Conservation (phyloP, 2,329 filamentous ascomycete genomes). For the Epicoccum nigrum region DNA sequence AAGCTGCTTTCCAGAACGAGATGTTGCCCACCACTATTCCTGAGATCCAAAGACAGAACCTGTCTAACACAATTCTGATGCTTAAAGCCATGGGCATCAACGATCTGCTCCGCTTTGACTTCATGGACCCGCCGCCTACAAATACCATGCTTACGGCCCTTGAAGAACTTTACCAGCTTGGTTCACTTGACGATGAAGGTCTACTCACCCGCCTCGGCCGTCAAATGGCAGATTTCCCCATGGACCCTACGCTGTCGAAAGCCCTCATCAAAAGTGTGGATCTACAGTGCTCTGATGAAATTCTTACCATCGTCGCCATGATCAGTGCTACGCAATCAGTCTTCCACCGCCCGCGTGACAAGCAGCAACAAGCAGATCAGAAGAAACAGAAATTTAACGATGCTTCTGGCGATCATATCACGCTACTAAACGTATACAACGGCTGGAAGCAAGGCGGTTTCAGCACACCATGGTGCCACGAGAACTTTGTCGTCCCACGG, state of each 20-base stretch:
- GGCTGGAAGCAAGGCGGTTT: conserved; percentile 88
- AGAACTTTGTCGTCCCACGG: conserved; percentile 95
- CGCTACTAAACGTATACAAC: conserved; percentile 94
- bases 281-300: conserved; percentile 87
- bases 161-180: conserved; percentile 92
- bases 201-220: conserved; percentile 87
- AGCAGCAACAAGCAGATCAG: conserved; percentile 93
- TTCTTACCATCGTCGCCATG: conserved; percentile 79
- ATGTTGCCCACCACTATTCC: conserved; percentile 97
- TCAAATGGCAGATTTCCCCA: conserved; percentile 98
- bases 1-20: conserved; percentile 92
- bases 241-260: conserved; percentile 93
- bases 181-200: conserved; percentile 92
- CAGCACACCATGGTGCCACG: conserved; percentile 90
- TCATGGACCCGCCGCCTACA: conserved; percentile 97
- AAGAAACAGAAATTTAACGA: conserved; percentile 99
- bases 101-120: conserved; percentile 94
- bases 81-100: conserved; percentile 99
- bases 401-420: conserved; percentile 90
- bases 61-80: conserved; percentile 93
- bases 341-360: conserved; percentile 97
- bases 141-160: conserved; percentile 97
- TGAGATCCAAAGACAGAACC: conserved; percentile 93
- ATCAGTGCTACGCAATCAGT: conserved; percentile 78
- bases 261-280: conserved; percentile 87